A percentile compares a stretch with the other conserved stretches of the same genome.
These are phyloP conservation scores for Pleurotus giganteus DNA, from an alignment of 768 basidiomycete species.

Conservation along the genomic window DNA sequence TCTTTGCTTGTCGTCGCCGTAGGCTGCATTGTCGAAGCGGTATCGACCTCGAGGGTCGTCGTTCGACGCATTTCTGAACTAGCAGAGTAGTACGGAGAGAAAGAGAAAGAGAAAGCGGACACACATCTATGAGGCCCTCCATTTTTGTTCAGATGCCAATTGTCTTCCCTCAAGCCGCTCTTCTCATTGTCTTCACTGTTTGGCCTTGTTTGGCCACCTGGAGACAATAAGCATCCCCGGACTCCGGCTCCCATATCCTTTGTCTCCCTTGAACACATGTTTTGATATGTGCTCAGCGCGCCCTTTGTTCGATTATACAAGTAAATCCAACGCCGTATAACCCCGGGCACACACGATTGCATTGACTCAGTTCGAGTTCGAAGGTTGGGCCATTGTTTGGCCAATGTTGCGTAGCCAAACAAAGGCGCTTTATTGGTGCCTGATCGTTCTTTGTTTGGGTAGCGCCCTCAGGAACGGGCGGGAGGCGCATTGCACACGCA, in stretches of 20 bases:
- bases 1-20: slow-evolving; percentile 1
- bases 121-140: not conserved
- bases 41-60: slow-evolving; percentile 13
- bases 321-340: not conserved
- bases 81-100: not conserved
- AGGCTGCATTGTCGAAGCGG: slow-evolving; percentile 5
- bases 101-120: slow-evolving; percentile 2
- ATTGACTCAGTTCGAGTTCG: not conserved
- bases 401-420: not conserved
- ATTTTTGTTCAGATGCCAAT: slow-evolving; percentile 10
- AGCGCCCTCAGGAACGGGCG: too few relatives aligned
- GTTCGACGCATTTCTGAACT: slow-evolving; percentile 14
- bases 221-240: slow-evolving; percentile 4
- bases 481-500: too few relatives aligned
- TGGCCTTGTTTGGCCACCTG: not conserved
- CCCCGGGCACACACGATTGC: not conserved
- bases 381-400: not conserved
- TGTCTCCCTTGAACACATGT: not conserved
- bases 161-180: slow-evolving; percentile 2
- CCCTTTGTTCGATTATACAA: not conserved
- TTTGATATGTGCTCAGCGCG: not conserved
- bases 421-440: slow-evolving; percentile 3
- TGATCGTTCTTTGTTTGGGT: not conserved
- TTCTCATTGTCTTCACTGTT: slow-evolving; percentile 8
- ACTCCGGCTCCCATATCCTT: not conserved